These are phyloP conservation scores for Circinella umbellata DNA, from an alignment of 371 early-diverging fungal genomes.

Conservation along the genomic window DNA sequence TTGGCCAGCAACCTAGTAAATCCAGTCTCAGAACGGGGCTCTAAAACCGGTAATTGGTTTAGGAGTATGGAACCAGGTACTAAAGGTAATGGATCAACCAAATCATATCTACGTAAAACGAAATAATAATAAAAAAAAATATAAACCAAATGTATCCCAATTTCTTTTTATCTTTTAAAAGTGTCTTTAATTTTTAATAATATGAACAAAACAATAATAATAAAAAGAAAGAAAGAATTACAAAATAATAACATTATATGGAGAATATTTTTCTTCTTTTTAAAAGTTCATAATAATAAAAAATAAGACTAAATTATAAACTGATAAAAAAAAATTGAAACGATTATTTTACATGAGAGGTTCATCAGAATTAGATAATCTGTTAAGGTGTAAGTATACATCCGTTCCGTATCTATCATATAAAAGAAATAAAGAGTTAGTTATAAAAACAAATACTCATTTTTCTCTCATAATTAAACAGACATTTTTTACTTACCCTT, in stretches of 20 bases:
- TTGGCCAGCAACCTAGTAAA: constrained; percentile 8
- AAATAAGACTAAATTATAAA: neutral
- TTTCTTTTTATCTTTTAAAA: too few relatives aligned
- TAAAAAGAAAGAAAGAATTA: too few relatives aligned
- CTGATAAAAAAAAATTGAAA: constrained; percentile 6
- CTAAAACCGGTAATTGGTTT: constrained; percentile 1
- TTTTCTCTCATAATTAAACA: too few relatives aligned
- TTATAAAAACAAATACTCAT: too few relatives aligned
- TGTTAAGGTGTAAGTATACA: constrained; percentile 92
- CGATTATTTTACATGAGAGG: constrained; percentile 62
- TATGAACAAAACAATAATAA: too few relatives aligned
- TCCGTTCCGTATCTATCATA: constrained; percentile 86
- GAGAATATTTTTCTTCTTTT: neutral
- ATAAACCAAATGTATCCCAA: neutral
- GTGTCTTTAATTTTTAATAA: too few relatives aligned
- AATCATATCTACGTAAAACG: constrained; percentile 2
- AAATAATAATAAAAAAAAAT: neutral
- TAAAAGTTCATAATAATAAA: neutral
- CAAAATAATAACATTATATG: too few relatives aligned
- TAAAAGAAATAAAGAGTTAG: too few relatives aligned
- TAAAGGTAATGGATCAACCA: neutral
- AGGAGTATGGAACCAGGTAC: neutral
- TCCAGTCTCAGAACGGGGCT: constrained; percentile 1
- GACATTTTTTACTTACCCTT: constrained; percentile 67
- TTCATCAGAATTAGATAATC: constrained; percentile 91